Conservation (phyloP, 371 early-diverging fungal species). For the Gilbertella persicaria region DNA sequence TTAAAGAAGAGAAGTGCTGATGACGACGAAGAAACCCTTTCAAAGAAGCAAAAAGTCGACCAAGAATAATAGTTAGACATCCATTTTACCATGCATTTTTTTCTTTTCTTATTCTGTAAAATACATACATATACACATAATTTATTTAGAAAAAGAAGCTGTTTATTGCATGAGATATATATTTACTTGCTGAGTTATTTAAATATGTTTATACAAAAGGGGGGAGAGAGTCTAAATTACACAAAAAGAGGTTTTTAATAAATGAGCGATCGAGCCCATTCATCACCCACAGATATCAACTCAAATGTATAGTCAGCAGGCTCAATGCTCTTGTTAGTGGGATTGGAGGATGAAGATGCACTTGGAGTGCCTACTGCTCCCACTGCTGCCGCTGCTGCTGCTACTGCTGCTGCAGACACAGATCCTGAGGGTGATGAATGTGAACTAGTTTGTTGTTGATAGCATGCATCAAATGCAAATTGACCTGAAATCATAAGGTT, state of each 20-base stretch:
- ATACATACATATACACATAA: no score
- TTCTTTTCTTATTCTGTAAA: background rate
- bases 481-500: slow-evolving; percentile 20
- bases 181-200: no score
- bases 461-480: slow-evolving; percentile 15
- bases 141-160: no score
- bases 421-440: slow-evolving; percentile 25
- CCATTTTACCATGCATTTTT: background rate
- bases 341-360: slow-evolving; percentile 15
- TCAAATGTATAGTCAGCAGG: slow-evolving; percentile 57
- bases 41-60: slow-evolving; percentile 52
- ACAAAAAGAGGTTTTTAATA: slow-evolving; percentile 22
- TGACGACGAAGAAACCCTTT: slow-evolving; percentile 20
- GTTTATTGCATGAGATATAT: no score
- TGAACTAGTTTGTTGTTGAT: slow-evolving; percentile 15
- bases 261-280: slow-evolving; percentile 52
- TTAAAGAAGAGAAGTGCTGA: slow-evolving; percentile 63
- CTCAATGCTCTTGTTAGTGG: slow-evolving; percentile 35
- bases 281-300: slow-evolving; percentile 52
- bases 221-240: background rate
- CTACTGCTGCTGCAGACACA: slow-evolving; percentile 29
- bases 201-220: slow-evolving; percentile 3
- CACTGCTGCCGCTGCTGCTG: slow-evolving; percentile 33
- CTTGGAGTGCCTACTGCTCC: slow-evolving; percentile 38
- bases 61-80: slow-evolving; percentile 2